These are phyloP conservation scores for Ocimum tenuiflorum DNA, from an alignment of 257 asterid species.

Conservation along the genomic window DNA sequence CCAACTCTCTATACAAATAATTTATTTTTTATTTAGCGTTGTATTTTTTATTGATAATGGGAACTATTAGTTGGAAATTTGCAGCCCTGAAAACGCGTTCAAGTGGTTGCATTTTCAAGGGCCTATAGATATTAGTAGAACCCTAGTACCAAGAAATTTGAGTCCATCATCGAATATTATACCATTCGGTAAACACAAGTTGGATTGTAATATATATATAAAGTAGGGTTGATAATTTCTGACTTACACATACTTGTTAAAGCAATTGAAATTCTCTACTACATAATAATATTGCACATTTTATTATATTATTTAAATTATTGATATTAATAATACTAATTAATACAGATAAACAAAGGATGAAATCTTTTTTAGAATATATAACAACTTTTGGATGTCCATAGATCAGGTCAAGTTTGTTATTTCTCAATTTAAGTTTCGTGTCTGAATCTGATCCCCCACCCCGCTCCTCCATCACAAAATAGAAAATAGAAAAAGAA, in stretches of 20 bases:
- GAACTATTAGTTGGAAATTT: conserved; percentile 40
- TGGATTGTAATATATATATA: not conserved
- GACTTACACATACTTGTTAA: not conserved
- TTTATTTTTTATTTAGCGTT: not conserved
- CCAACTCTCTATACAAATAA: not conserved
- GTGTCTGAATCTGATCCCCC: too few species aligned
- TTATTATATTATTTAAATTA: not conserved
- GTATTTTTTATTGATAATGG: conserved; percentile 15
- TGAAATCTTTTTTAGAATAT: too few species aligned
- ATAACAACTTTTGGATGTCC: too few species aligned
- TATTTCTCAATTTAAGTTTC: too few species aligned
- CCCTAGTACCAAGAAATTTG: conserved; percentile 30
- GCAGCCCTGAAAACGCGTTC: conserved; percentile 55
- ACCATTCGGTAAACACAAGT: conserved; percentile 3
- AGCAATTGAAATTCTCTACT: too few species aligned
- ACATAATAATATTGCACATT: too few species aligned
- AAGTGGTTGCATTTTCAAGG: conserved; percentile 45
- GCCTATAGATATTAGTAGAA: conserved; percentile 31
- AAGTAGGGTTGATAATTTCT: conserved; percentile 15
- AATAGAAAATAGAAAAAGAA: too few species aligned
- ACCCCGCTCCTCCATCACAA: too few species aligned
- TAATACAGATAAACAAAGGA: too few species aligned
- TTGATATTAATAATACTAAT: too few species aligned
- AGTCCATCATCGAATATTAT: conserved; percentile 25
- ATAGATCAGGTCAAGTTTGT: too few species aligned